Base-by-base conservation (phyloP, 352 stramenopile genomes). In the Phytophthora chlamydospora region DNA sequence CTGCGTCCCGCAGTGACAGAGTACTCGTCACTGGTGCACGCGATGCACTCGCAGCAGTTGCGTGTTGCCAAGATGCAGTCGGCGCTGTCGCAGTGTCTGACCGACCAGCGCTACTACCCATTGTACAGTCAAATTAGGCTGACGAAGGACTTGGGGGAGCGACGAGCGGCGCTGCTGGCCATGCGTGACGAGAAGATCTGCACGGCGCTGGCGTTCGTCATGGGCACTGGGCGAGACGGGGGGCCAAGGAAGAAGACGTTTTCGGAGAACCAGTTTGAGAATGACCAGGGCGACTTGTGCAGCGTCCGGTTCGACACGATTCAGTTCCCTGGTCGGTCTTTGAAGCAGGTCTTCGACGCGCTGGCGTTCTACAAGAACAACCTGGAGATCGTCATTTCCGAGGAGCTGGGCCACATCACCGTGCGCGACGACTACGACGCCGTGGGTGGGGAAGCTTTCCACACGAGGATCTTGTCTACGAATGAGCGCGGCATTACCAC, bases 331-430 rank as follows among this genome's bases (percentile, higher is more conserved):
- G 69, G 62, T 3, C 58, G 45, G 10, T 75, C 61, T 3, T 49
- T 83, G 1, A 27, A 65, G n/a, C 49, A 77, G n/a, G 71, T 83
- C 3, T 80, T 59, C n/a, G 75, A 83, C 31, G 62, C 58, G 9
- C 49, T 76, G 9, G 46, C 57, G 3, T 76, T 71, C 31, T 75
- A 73, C 45, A 64, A 66, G n/a, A 45, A 55, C 35, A 76, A 81
- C 54, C 73, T 79, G 34, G 71, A 83, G 36, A 77, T 83, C 51
- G 71, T 59, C 48, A 54, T 80, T 36, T 71, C 71, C 1, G 75
- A 83, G 48, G 33, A 63, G 35, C 41, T 81, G 9, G 68, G 75
- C 1, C 62, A 69, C 47, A 56, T 79, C 11, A 76, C 71, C 4
- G 51, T 78, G 17, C 67, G 73, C 2, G 73, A 82, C 6, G 63